Base-by-base conservation (phyloP, 1,284 basidiomycete species). In the Fomitopsis schrenkii region DNA sequence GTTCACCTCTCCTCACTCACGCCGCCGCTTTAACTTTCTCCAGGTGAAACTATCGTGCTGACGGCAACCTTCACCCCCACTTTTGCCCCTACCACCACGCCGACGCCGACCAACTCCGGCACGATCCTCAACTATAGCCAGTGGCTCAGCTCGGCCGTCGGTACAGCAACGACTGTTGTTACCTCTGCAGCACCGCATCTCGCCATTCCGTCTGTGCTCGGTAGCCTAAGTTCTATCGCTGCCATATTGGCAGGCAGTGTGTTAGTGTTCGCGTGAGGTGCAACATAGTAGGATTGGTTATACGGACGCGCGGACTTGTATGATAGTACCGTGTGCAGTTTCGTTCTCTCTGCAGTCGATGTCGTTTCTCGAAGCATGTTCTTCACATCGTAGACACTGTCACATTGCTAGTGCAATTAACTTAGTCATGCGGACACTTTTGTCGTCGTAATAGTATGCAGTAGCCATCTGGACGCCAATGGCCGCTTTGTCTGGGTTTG, bases 31-130 rank as follows among this genome's bases (percentile, higher is more conserved):
- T 44, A 8, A 10, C 35, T 41, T 38, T 41, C 42, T 38, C 2
- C 54, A 73, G 72, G 71, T 36, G 62, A 79, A n/a, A 79, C 79
- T 2, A 74, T 75, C 17, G 75, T 72, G 0, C 19, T 83, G 38
- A 64, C 71, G 14, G 87, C 79, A 61, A 76, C 76, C 10, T 91
- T 88, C 69, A 86, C 81, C 0, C 86, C 88, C 3, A 80, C 83
- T 4, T 83, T 78, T 46, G 78, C 81, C 9, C 65, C 72, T 0
- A 79, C 80, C 3, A 71, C 74, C 0, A 71, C 75, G 0, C 72
- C 78, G 5, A 68, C 66, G 1, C 65, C 75, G 14, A 68, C 77
- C 2, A 72, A 75, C 0, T 76, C 77, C 0, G 88, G 88, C 19
- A 82, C 82, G 0, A 70, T 90, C 55, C 70, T 86, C 59, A 64